Base-by-base conservation (phyloP, 495 filamentous ascomycete species). In the Cercophora scortea region DNA sequence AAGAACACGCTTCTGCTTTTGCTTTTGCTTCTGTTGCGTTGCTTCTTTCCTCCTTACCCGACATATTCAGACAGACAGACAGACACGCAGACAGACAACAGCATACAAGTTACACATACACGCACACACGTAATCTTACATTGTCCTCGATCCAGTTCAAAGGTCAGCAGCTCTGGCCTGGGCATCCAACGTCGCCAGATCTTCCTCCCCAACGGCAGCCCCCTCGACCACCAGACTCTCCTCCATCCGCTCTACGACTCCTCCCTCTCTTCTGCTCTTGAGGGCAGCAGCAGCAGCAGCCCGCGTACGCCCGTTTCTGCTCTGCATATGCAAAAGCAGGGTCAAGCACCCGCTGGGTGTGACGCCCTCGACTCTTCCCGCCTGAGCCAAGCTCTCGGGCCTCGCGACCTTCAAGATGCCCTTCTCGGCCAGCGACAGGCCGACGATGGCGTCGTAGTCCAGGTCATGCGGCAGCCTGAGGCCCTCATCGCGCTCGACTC, bases 311-410 rank as follows among this genome's bases (percentile, higher is more conserved):
- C 40, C 34, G 16, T 40, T 41, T 45, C 16, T 32, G 17, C 38
- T 53, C 55, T 51, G 42, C 51, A 81, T 79, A 61, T 75, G 75
- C 38, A 62, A 66, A n/a, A 87, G 61, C 53, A 89, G 53, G 46
- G 71, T 65, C 49, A 87, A 55, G 32, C 77, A 75, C 0, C 81
- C 85, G 4, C 73, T 70, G 0, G 85, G 81, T 33, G 85, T 88
- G 8, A 84, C 68, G 2, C 93, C 92, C 67, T 98, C 93, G 47
- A 95, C 81, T 9, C 94, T 71, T 46, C 89, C 71, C 15, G 92
- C 91, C 82, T 95, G 91, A 3, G 89, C 94, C 19, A 98, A 69
- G 46, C 78, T 92, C 61, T 90, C 87, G 6, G 93, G 93, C 40
- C 81, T 68, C 9, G 89, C 82, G 18, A 71, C 71, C 34, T 79